These are phyloP conservation scores for Suhomyces panamericanus DNA, from an alignment of 1,139 yeast species.

Conservation along the genomic window DNA sequence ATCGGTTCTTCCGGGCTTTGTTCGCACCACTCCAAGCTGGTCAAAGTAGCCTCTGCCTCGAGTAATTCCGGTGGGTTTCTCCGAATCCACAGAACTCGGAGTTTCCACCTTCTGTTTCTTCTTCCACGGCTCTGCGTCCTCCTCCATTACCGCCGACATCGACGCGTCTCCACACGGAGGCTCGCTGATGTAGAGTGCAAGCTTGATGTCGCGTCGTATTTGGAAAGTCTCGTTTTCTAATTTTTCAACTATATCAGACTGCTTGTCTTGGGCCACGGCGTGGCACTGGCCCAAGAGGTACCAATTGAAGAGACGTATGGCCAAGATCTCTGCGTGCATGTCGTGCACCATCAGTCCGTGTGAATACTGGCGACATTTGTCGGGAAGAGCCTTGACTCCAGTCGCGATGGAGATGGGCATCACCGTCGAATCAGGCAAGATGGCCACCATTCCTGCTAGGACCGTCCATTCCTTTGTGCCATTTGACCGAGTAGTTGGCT, in stretches of 20 bases:
- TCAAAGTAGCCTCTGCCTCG: slow-evolving; percentile 70
- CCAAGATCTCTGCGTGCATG: slow-evolving; percentile 82
- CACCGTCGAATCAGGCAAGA: slow-evolving; percentile 23
- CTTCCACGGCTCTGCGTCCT: slow-evolving; percentile 16
- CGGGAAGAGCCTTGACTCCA: slow-evolving; percentile 80
- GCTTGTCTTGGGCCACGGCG: slow-evolving; percentile 7
- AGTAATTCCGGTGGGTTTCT: too few species aligned
- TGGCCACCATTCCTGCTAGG: slow-evolving; percentile 68
- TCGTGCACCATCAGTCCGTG: slow-evolving; percentile 75
- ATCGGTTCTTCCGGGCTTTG: slow-evolving; percentile 89
- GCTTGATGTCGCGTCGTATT: slow-evolving; percentile 34
- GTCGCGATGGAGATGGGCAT: slow-evolving; percentile 61
- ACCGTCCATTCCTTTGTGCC: slow-evolving; percentile 83
- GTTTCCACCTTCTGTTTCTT: slow-evolving; percentile 13
- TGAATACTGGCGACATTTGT: slow-evolving; percentile 40
- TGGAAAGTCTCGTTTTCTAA: slow-evolving; percentile 19
- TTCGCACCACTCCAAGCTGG: slow-evolving; percentile 65
- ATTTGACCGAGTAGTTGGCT: slow-evolving; percentile 60
- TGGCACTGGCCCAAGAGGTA: slow-evolving; percentile 32
- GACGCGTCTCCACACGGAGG: slow-evolving; percentile 95
- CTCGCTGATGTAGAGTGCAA: slow-evolving; percentile 72
- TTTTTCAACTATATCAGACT: slow-evolving; percentile 22
- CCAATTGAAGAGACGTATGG: slow-evolving; percentile 66
- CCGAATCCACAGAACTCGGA: too few species aligned
- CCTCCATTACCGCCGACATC: slow-evolving; percentile 35